Conservation (phyloP, 1,284 basidiomycete species). For the Rhodofomes roseus region DNA sequence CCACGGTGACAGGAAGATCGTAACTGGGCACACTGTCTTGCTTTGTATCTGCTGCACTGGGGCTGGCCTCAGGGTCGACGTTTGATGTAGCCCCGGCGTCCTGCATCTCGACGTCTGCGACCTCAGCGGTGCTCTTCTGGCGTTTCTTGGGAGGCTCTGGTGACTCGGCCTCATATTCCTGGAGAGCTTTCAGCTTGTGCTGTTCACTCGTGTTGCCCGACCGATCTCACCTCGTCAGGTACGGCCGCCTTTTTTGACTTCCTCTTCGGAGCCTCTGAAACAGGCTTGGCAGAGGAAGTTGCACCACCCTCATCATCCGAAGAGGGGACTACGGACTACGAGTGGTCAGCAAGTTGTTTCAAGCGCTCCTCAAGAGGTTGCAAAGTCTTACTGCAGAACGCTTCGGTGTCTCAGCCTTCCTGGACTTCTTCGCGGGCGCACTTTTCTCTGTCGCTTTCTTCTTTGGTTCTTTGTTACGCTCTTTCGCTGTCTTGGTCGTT, state of each 20-base stretch:
- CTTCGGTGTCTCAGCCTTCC: slow-evolving; percentile 6
- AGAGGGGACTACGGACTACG: slow-evolving; percentile 22
- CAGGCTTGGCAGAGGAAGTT: background rate
- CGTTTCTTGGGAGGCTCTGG: slow-evolving; percentile 18
- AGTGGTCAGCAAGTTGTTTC: background rate
- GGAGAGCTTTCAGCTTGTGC: background rate
- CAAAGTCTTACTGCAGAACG: slow-evolving; percentile 21
- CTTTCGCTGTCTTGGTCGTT: slow-evolving; percentile 1
- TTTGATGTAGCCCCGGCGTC: background rate
- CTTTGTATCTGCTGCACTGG: background rate
- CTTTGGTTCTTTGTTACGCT: background rate
- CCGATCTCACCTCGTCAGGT: background rate
- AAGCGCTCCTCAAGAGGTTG: background rate
- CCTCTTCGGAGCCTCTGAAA: background rate
- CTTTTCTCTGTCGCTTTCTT: background rate
- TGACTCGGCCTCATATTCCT: slow-evolving; percentile 11
- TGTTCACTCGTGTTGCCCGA: background rate
- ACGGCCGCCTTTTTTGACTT: slow-evolving; percentile 3
- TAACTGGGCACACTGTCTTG: background rate
- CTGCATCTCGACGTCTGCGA: background rate
- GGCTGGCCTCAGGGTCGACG: background rate
- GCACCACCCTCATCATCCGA: slow-evolving; percentile 13
- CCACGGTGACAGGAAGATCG: slow-evolving; percentile 1
- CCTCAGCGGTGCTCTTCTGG: slow-evolving; percentile 8
- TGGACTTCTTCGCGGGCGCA: slow-evolving; percentile 5